These are phyloP conservation scores for Cryptosporidium parvum DNA, from an alignment of 169 alveolate genomes.

Conservation along the genomic window DNA sequence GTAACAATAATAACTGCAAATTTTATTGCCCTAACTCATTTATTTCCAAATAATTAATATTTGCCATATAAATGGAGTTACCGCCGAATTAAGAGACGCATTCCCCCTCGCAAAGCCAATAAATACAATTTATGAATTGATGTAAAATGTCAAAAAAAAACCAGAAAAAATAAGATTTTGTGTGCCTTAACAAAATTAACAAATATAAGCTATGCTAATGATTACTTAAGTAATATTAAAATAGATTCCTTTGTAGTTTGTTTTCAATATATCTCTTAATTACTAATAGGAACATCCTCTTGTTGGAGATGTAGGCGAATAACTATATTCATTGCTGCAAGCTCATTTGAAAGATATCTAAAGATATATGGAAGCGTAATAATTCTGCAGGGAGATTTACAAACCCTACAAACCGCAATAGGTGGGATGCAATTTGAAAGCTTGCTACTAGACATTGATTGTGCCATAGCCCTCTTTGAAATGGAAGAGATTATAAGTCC, in stretches of 20 bases:
- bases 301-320: conserved; percentile 79
- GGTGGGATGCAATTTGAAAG: conserved; percentile 80
- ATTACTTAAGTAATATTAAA: background rate
- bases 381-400: conserved; percentile 88
- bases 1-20: background rate
- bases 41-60: too few species aligned
- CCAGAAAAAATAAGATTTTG: background rate
- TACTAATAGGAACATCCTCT: conserved; percentile 68
- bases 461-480: conserved; percentile 77
- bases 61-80: background rate
- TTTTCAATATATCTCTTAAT: conserved; percentile 47
- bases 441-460: conserved; percentile 63
- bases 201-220: background rate
- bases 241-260: background rate
- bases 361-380: conserved; percentile 92
- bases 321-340: conserved; percentile 91
- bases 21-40: background rate
- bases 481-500: conserved; percentile 95
- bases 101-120: background rate
- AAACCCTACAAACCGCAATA: conserved; percentile 87
- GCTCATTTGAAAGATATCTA: conserved; percentile 91
- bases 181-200: background rate
- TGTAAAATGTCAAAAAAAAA: conserved; percentile 5
- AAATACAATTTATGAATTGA: background rate
- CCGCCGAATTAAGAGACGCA: conserved; percentile 5